Evolutionary conservation across 176 grass and related monocot genomes (phyloP), one percentile per base, ranked within the genome.

Genomic region (Avena insularis): DNA sequence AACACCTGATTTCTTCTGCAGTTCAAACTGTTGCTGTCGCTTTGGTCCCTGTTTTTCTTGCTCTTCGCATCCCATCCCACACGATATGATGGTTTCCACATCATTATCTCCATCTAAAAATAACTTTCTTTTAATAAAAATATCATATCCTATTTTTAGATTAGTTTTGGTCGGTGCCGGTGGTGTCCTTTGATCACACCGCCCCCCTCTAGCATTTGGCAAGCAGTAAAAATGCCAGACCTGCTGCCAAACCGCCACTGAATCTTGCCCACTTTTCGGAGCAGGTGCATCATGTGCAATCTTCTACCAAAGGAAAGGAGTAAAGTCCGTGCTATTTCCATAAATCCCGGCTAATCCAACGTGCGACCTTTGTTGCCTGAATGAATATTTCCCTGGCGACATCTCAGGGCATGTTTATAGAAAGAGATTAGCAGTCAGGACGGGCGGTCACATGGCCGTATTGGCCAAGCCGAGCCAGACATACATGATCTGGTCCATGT

Each of bases 1-100:
- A 43, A 43, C 76, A 65, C 81, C 61, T 86, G 88, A 90, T 88
- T 67, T 78, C 79, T 23, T 82, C 83, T 66, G 86, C 55, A 89
- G 83, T 89, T 88, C 83, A 92, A 89, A 89, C 83, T 86, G 83
- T 54, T 55, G 61, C 54, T 71, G 71, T 86, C 86, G 85, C 36
- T 71, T 82, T 83, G 89, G 78, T 85, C 82, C 82, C 29, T 82
- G 81, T 77, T 81, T 49, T 72, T 77, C 80, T 61, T 35, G 49
- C n/a, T 81, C 50, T 17, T 25, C 66, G 55, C 4, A 25, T 58
- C 27, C 31, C 4, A 25, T 58, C 20, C 31, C 84, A 63, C 27
- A 59, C 17, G 19, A 25, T 79, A 56, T 2, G 17, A 70, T 38
- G 72, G 72, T 82, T 82, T 88, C 43, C 36, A 25, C 40, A 75